Conservation (phyloP, 345 rosid genomes). For the Turnera subulata region DNA sequence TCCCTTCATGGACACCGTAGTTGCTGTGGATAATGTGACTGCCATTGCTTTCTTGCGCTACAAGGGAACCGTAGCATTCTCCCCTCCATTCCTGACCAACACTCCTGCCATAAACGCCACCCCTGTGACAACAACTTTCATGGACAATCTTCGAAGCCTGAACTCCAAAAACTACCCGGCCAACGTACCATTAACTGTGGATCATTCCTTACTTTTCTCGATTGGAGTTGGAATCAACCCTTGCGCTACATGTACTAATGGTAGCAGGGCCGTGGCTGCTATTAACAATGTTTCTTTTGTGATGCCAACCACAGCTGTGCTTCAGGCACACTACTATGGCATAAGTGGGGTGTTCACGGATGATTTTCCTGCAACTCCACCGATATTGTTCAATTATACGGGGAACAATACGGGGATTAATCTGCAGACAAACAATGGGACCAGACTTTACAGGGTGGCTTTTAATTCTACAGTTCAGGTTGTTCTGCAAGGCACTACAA, state of each 20-base stretch:
- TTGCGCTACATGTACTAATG: conserved; percentile 58
- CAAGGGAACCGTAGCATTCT: conserved; percentile 29
- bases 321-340: conserved; percentile 62
- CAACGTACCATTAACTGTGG: conserved; percentile 46
- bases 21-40: conserved; percentile 52
- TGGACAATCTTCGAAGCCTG: conserved; percentile 49
- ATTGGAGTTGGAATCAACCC: conserved; percentile 60
- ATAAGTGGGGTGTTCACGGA: conserved; percentile 59
- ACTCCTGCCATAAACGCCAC: conserved; percentile 64
- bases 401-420: conserved; percentile 22
- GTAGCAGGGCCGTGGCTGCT: conserved; percentile 32
- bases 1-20: conserved; percentile 73
- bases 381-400: conserved; percentile 47
- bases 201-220: conserved; percentile 49
- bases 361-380: conserved; percentile 63
- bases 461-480: conserved; percentile 19
- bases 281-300: conserved; percentile 60
- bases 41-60: conserved; percentile 44
- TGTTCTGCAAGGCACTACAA: conserved; percentile 16
- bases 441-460: conserved; percentile 10
- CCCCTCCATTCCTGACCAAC: conserved; percentile 33
- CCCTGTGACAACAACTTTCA: conserved; percentile 27
- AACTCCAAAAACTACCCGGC: conserved; percentile 50
- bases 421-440: conserved; percentile 13
- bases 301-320: conserved; percentile 54